A percentile compares a stretch with the other conserved stretches of the same genome.
phyloP scores from a whole-genome alignment of 192 early-diverging fungal species.

The Obelidium mucronatum region DNA sequence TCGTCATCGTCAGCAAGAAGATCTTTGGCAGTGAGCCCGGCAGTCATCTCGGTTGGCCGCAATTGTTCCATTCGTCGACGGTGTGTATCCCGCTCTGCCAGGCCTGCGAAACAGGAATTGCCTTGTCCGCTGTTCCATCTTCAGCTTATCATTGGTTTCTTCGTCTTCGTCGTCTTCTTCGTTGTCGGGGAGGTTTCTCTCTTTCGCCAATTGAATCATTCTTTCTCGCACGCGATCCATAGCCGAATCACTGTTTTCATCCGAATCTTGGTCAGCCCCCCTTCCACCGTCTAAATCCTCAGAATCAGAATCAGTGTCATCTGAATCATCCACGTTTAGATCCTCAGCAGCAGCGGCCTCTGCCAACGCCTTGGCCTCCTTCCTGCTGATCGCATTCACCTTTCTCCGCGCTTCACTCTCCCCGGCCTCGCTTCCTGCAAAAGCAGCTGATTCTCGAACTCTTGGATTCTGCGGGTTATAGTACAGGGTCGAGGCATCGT shows the following conservation, averaged over 20 bases:
- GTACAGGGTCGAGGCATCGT: conserved; percentile 1
- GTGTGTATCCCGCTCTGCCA: too few species aligned
- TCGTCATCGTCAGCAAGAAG: not conserved
- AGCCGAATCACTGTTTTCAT: conserved; percentile 19
- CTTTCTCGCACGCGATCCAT: conserved; percentile 27
- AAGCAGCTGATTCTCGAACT: not conserved
- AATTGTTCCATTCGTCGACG: too few species aligned
- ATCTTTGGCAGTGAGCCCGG: conserved; percentile 1
- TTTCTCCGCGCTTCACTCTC: not conserved
- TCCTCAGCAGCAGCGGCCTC: not conserved
- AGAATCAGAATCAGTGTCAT: not conserved
- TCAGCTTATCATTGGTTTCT: too few species aligned
- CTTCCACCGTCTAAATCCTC: not conserved
- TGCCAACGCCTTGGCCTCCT: not conserved
- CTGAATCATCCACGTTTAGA: not conserved
- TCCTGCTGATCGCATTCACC: conserved; percentile 7
- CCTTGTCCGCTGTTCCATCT: too few species aligned
- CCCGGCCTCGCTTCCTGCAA: not conserved
- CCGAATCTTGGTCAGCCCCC: not conserved
- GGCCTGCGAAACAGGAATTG: too few species aligned
- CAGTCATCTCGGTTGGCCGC: too few species aligned
- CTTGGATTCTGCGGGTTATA: conserved; percentile 1
- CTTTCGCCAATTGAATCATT: conserved; percentile 3
- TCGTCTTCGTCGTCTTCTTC: not conserved
- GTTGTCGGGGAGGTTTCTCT: not conserved